Evolutionary conservation across 805 yeast genomes (phyloP).

Genomic region (Isabelozyma rhagii): DNA sequence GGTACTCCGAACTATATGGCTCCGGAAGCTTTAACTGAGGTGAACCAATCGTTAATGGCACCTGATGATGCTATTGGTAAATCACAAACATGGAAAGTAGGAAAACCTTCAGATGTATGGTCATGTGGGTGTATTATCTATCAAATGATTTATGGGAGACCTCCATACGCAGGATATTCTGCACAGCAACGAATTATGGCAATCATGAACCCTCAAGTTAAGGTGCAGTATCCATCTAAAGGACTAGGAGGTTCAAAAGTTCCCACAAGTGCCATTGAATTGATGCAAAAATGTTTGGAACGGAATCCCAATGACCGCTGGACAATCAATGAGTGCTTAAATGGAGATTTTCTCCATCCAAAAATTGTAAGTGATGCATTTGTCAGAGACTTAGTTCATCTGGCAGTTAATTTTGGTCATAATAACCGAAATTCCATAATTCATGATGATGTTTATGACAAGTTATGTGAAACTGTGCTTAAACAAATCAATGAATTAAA

Average conservation of each 20-base stretch:
- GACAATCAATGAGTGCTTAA: conserved; percentile 59
- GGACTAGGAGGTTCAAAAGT: conserved; percentile 64
- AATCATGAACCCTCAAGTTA: conserved; percentile 79
- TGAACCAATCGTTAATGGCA: conserved; percentile 23
- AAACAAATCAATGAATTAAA: conserved; percentile 36
- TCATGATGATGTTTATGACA: conserved; percentile 38
- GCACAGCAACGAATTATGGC: conserved; percentile 80
- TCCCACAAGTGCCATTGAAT: conserved; percentile 64
- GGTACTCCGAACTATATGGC: conserved; percentile 99
- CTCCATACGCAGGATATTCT: conserved; percentile 80
- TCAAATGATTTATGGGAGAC: conserved; percentile 91
- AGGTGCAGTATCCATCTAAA: conserved; percentile 59
- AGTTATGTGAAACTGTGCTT: conserved; percentile 37
- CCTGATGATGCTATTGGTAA: conserved; percentile 1
- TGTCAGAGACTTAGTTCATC: conserved; percentile 66
- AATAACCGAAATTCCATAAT: conserved; percentile 38
- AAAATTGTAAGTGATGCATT: conserved; percentile 65
- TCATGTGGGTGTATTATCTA: conserved; percentile 95
- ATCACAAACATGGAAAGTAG: conserved; percentile 63
- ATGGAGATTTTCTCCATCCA: conserved; percentile 70
- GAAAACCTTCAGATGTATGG: conserved; percentile 96
- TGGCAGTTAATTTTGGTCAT: conserved; percentile 73
- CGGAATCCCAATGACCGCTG: conserved; percentile 69
- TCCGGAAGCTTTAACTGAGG: conserved; percentile 85
- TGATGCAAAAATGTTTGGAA: conserved; percentile 67